Percentiles rank a stretch among this genome's conserved stretches.
phyloP scores from a whole-genome alignment of 73 alveolate species.

The Tetrahymena elliotti region DNA sequence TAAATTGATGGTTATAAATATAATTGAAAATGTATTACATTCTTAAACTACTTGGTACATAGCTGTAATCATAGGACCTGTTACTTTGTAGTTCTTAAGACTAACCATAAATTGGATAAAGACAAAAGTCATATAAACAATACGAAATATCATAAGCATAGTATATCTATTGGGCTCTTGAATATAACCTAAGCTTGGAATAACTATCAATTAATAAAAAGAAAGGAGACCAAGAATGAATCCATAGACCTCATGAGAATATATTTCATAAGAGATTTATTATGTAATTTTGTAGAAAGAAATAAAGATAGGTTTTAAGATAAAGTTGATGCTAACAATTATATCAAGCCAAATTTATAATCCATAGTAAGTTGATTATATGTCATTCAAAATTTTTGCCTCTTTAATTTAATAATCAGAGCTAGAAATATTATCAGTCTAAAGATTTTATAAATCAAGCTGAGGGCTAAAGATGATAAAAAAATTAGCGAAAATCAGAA shows the following conservation, averaged over 20 bases:
- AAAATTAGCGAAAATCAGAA: neutral
- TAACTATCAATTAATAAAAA: neutral
- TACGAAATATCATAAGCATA: neutral
- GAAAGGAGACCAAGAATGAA: neutral
- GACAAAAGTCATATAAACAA: neutral
- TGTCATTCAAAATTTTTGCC: neutral
- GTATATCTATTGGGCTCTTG: neutral
- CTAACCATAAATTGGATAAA: neutral
- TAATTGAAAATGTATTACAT: neutral
- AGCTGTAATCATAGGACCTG: neutral
- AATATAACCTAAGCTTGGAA: neutral
- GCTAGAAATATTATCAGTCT: neutral
- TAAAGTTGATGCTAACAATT: neutral
- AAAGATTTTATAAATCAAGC: neutral
- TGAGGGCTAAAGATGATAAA: neutral
- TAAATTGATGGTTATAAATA: neutral
- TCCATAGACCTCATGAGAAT: neutral
- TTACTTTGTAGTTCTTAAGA: neutral
- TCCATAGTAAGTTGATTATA: neutral
- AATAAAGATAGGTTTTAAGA: neutral
- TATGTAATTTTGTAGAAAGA: neutral
- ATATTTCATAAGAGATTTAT: neutral
- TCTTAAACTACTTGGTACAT: neutral
- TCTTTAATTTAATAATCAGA: neutral
- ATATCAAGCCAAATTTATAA: neutral